Evolutionary conservation across 148 eudicot genomes (phyloP), one percentile per base, ranked within the genome.

Genomic region (Cornus kousa): DNA sequence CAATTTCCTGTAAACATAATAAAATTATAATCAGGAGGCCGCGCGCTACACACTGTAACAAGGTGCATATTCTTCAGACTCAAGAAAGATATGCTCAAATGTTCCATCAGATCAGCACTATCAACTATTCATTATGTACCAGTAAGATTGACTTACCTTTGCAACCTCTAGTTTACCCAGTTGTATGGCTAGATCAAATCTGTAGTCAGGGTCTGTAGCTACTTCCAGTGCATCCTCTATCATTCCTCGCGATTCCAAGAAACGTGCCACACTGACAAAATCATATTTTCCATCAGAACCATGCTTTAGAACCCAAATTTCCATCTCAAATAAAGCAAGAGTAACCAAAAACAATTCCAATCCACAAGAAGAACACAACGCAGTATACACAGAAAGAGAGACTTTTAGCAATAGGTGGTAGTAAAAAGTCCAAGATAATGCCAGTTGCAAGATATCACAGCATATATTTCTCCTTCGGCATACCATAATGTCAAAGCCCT

Each of bases 201-300:
- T 93, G 83, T 96, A 96, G 83, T 94, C 99, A 78, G 97, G 97
- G 74, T 96, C 99, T 73, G 98, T 96, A 67, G 99, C 99, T 82
- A 96, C 94, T 85, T 94, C 99, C 70, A 93, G 87, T 77, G 99
- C 99, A 78, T 96, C 98, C 84, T 88, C 97, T 76, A 92, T 85
- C 94, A 91, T 93, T 46, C 91, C 97, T 72, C 98, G 91, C 70
- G 99, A 93, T 87, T 96, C 99, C 90, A 96, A 82, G 86, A 96
- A 93, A 40, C 82, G 99, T 32, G 98, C 99, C 84, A 96, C 99
- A 70, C 99, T 96, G 69, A 31, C 60, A 77, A 46, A 31, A 75
- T 22, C 62, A 73, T 24, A 62, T 68, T 24, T 35, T 68, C 75
- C 24, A 59, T 76, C 32, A 76, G 80, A 48, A 3, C 35, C 70